phyloP scores from a whole-genome alignment of 805 yeast genomes.

The Nakazawaea pomicola region DNA sequence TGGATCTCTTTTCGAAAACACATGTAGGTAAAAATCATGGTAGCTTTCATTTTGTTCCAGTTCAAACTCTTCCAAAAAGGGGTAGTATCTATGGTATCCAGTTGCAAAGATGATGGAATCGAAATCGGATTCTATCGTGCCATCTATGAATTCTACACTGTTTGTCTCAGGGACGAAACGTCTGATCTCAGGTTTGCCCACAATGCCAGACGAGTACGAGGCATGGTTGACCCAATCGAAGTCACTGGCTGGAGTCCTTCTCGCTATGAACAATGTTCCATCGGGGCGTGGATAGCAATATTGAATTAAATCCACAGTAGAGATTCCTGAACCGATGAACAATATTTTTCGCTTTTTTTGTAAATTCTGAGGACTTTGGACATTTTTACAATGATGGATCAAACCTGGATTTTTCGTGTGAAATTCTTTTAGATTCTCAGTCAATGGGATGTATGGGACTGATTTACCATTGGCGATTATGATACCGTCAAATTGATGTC shows the following conservation, averaged over 20 bases:
- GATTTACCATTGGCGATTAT: slow-evolving; percentile 35
- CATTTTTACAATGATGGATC: slow-evolving; percentile 17
- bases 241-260: not conserved
- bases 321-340: slow-evolving; percentile 38
- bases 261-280: slow-evolving; percentile 14
- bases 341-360: slow-evolving; percentile 25
- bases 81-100: slow-evolving; percentile 39
- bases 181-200: slow-evolving; percentile 20
- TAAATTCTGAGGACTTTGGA: slow-evolving; percentile 17
- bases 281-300: slow-evolving; percentile 27
- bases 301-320: slow-evolving; percentile 39
- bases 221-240: slow-evolving; percentile 11
- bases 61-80: slow-evolving; percentile 23
- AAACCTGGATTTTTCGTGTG: slow-evolving; percentile 25
- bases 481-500: slow-evolving; percentile 37
- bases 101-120: slow-evolving; percentile 37
- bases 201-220: slow-evolving; percentile 9
- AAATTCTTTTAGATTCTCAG: slow-evolving; percentile 29
- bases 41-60: slow-evolving; percentile 12
- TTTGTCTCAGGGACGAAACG: slow-evolving; percentile 18
- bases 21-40: slow-evolving; percentile 24
- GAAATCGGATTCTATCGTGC: slow-evolving; percentile 24
- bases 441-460: slow-evolving; percentile 34
- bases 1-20: slow-evolving; percentile 38
- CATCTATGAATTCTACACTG: slow-evolving; percentile 13